Conservation (phyloP, 768 basidiomycete species). For the Coprinopsis marcescibilis region DNA sequence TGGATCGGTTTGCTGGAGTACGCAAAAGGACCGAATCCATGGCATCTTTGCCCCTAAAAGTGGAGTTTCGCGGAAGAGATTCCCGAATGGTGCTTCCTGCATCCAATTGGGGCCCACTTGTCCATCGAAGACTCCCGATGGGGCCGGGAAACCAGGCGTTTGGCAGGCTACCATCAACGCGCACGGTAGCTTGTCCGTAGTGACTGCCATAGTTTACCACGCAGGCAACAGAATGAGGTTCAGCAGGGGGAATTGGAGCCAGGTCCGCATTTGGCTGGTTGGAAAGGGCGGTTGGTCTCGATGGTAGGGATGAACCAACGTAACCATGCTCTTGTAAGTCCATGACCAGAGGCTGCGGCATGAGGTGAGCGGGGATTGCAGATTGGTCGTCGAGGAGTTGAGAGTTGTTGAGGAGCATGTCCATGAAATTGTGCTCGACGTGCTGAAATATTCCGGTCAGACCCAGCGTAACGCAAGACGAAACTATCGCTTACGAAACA, state of each 20-base stretch:
- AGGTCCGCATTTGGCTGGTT: not conserved
- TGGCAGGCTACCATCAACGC: conserved; percentile 20
- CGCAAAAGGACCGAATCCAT: not conserved
- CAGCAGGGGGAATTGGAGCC: not conserved
- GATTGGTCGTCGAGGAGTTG: conserved; percentile 1
- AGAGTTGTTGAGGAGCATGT: conserved; percentile 14
- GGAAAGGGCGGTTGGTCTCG: not conserved
- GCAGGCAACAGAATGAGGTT: conserved; percentile 1
- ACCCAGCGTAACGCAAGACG: conserved; percentile 1
- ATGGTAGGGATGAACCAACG: conserved; percentile 6
- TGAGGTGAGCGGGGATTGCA: not conserved
- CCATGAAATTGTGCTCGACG: not conserved
- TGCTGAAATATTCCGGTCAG: not conserved
- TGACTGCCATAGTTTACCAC: not conserved
- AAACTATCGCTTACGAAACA: conserved; percentile 42
- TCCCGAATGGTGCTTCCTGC: not conserved
- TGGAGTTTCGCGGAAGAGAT: not conserved
- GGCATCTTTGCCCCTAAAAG: not conserved
- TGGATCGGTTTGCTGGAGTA: not conserved
- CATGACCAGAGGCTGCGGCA: conserved; percentile 18
- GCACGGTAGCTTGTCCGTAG: conserved; percentile 3
- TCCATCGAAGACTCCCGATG: conserved; percentile 15
- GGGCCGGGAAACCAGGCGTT: conserved; percentile 38
- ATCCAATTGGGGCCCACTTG: not conserved
- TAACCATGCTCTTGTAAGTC: conserved; percentile 12